These are phyloP conservation scores for Suhomyces wounanorum DNA, from an alignment of 1,139 yeast genomes.

Conservation along the genomic window DNA sequence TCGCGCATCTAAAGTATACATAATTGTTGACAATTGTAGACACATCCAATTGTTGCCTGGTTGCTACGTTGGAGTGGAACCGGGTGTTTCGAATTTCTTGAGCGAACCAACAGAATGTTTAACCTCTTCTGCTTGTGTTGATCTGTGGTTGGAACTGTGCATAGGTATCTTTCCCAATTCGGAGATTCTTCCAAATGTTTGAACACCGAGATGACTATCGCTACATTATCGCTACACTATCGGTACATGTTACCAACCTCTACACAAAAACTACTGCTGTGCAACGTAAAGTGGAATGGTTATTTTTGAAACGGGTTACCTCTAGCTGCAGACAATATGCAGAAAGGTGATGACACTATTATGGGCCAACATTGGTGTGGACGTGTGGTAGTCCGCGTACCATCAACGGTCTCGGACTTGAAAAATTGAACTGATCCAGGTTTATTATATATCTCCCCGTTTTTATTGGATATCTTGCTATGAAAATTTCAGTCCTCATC, in stretches of 20 bases:
- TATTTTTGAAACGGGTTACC: background rate
- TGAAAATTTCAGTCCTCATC: conserved; percentile 11
- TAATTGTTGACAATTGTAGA: conserved; percentile 5
- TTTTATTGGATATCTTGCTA: background rate
- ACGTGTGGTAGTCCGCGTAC: conserved; percentile 9
- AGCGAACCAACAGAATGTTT: no score
- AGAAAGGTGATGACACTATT: background rate
- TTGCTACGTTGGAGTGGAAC: no score
- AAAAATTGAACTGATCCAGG: conserved; percentile 3
- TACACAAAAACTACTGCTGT: no score
- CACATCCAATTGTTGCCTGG: no score
- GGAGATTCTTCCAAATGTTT: background rate
- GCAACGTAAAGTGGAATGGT: no score
- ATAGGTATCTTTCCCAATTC: background rate
- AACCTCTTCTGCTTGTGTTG: no score
- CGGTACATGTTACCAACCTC: no score
- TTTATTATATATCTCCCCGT: background rate
- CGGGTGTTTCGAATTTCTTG: no score
- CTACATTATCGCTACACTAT: no score
- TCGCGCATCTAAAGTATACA: conserved; percentile 9
- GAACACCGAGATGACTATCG: background rate
- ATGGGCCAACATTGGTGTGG: background rate
- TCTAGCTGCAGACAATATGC: background rate
- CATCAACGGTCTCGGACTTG: conserved; percentile 11
- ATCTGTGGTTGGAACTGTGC: background rate